A percentile compares a stretch with the other conserved stretches of the same genome.
These are phyloP conservation scores for Teunomyces panamensis DNA, from an alignment of 805 yeast genomes.

Conservation along the genomic window DNA sequence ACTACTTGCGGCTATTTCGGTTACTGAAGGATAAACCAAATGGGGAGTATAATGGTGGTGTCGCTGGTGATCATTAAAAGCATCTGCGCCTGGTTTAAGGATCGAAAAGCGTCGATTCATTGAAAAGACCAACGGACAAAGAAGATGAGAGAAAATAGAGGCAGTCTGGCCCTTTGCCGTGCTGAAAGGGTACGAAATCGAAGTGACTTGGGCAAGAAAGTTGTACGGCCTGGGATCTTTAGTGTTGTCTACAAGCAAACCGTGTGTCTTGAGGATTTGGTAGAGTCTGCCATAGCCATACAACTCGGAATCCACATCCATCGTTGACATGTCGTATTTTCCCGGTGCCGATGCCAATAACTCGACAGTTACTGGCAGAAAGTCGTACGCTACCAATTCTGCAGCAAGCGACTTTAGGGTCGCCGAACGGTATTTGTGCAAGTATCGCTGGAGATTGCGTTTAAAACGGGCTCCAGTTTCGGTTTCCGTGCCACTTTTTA, in stretches of 20 bases:
- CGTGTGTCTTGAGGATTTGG: conserved; percentile 35
- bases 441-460: conserved; percentile 41
- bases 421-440: conserved; percentile 39
- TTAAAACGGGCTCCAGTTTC: conserved; percentile 33
- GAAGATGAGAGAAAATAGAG: conserved; percentile 46
- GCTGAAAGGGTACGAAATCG: conserved; percentile 47
- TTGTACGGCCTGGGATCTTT: conserved; percentile 17
- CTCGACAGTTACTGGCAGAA: conserved; percentile 46
- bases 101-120: conserved; percentile 17
- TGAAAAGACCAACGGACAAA: conserved; percentile 43
- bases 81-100: conserved; percentile 23
- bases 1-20: conserved; percentile 36
- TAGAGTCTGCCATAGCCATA: conserved; percentile 50
- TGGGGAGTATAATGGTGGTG: conserved; percentile 28
- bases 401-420: conserved; percentile 25
- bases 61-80: conserved; percentile 19
- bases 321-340: conserved; percentile 13
- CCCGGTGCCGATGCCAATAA: conserved; percentile 59
- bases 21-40: conserved; percentile 44
- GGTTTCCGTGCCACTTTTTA: conserved; percentile 1
- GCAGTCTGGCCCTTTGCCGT: conserved; percentile 20
- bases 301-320: conserved; percentile 17
- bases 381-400: conserved; percentile 37
- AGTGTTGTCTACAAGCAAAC: conserved; percentile 21
- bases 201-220: conserved; percentile 45